Evolutionary conservation across 1,284 basidiomycete species (phyloP).

Genomic region (Coniophora puteana): DNA sequence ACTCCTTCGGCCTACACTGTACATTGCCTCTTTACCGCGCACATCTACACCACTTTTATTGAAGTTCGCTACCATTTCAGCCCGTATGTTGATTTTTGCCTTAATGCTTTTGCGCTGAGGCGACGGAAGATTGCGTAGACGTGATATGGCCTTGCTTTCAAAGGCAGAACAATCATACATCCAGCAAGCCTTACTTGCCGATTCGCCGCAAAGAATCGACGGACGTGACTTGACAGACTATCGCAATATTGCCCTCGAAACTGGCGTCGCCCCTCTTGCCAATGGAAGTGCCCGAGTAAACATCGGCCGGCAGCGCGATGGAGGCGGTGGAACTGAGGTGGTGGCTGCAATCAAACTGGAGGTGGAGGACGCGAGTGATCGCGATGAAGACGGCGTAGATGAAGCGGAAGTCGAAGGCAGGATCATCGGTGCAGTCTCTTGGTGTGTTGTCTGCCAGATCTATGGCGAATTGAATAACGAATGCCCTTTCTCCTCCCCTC

Average conservation of each 20-base stretch:
- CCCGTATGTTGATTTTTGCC: no score
- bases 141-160: slow-evolving; percentile 45
- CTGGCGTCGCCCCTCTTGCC: slow-evolving; percentile 69
- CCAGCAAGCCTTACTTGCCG: slow-evolving; percentile 52
- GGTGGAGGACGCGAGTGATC: slow-evolving; percentile 58
- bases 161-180: slow-evolving; percentile 78
- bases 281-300: slow-evolving; percentile 75
- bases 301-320: slow-evolving; percentile 55
- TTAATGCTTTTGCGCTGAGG: no score
- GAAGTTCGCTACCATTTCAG: no score
- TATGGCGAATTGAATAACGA: no score
- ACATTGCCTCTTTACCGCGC: no score
- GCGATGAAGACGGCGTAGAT: slow-evolving; percentile 33
- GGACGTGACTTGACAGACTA: slow-evolving; percentile 64
- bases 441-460: slow-evolving; percentile 61
- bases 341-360: slow-evolving; percentile 72
- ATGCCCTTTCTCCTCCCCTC: slow-evolving; percentile 1
- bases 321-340: slow-evolving; percentile 63
- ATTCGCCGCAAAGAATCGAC: slow-evolving; percentile 58
- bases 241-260: slow-evolving; percentile 66
- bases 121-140: no score
- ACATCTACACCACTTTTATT: no score
- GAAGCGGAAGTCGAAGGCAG: slow-evolving; percentile 54
- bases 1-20: no score
- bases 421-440: slow-evolving; percentile 65